Percentiles rank a stretch among this genome's conserved stretches.
These are phyloP conservation scores for Stephania yunnanensis DNA, from an alignment of 164 flowering plant species.

Conservation along the genomic window DNA sequence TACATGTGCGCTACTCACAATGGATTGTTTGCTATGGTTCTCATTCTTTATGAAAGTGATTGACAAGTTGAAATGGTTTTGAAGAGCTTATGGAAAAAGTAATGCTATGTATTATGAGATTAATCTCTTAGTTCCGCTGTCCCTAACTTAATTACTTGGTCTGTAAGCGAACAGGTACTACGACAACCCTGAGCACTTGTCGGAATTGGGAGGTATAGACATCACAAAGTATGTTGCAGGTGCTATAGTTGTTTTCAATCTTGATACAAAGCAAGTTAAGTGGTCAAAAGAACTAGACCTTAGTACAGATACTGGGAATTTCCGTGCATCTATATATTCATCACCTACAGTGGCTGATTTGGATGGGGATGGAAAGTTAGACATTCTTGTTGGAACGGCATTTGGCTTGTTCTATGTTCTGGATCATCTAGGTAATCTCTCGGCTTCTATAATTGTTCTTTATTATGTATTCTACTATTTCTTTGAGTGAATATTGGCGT, in stretches of 20 bases:
- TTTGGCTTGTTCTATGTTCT: constrained; percentile 87
- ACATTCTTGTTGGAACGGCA: constrained; percentile 94
- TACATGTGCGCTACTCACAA: background rate
- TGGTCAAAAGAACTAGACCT: constrained; percentile 76
- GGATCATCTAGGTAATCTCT: constrained; percentile 87
- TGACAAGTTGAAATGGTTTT: background rate
- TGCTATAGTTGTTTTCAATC: constrained; percentile 89
- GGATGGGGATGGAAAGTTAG: constrained; percentile 96
- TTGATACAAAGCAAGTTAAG: constrained; percentile 92
- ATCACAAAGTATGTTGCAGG: constrained; percentile 88
- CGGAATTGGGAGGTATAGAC: constrained; percentile 84
- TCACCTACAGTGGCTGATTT: constrained; percentile 94
- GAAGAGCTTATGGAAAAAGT: background rate
- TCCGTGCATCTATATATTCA: constrained; percentile 84
- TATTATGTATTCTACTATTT: background rate
- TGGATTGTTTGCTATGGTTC: background rate
- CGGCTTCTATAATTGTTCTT: background rate
- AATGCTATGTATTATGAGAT: background rate
- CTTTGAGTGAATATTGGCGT: background rate
- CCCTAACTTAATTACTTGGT: constrained; percentile 19
- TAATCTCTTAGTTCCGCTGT: background rate
- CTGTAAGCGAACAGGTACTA: constrained; percentile 69
- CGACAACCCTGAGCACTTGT: constrained; percentile 78
- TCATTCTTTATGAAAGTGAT: background rate
- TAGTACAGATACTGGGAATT: constrained; percentile 64